Evolutionary conservation across 108 stramenopile species (phyloP).

Genomic region (Epipyxis sp.): DNA sequence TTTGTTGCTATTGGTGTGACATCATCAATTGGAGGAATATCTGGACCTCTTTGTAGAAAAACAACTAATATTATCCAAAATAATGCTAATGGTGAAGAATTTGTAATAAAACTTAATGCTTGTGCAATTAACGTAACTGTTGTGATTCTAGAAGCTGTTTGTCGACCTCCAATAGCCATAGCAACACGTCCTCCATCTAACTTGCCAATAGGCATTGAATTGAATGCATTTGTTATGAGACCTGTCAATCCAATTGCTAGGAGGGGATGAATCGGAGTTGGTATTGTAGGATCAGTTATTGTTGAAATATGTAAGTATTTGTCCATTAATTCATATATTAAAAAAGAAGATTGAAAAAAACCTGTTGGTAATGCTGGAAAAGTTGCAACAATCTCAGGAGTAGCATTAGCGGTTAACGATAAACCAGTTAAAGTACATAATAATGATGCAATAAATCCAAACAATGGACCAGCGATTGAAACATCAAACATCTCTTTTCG

Average conservation of each 20-base stretch:
- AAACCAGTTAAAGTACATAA: neutral
- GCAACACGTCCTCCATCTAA: slow-evolving; percentile 81
- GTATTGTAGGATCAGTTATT: neutral
- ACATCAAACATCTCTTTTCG: neutral
- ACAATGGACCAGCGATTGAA: slow-evolving; percentile 27
- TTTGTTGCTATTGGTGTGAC: neutral
- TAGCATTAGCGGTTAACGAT: neutral
- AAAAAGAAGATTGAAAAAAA: neutral
- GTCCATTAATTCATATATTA: neutral
- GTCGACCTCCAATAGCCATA: slow-evolving; percentile 40
- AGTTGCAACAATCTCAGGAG: neutral
- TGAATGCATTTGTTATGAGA: slow-evolving; percentile 71
- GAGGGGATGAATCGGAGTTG: slow-evolving; percentile 69
- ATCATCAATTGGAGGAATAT: neutral
- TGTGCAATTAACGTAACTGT: neutral
- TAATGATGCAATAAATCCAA: neutral
- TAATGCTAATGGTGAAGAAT: neutral
- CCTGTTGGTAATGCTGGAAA: neutral
- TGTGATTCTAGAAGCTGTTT: neutral
- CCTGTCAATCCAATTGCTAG: slow-evolving; percentile 75
- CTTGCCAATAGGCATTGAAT: slow-evolving; percentile 76
- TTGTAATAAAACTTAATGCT: neutral
- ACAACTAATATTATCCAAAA: neutral
- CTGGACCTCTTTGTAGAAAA: neutral
- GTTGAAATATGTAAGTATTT: neutral